Conservation (phyloP, 441 rosid genomes). For the Populus hybrid region DNA sequence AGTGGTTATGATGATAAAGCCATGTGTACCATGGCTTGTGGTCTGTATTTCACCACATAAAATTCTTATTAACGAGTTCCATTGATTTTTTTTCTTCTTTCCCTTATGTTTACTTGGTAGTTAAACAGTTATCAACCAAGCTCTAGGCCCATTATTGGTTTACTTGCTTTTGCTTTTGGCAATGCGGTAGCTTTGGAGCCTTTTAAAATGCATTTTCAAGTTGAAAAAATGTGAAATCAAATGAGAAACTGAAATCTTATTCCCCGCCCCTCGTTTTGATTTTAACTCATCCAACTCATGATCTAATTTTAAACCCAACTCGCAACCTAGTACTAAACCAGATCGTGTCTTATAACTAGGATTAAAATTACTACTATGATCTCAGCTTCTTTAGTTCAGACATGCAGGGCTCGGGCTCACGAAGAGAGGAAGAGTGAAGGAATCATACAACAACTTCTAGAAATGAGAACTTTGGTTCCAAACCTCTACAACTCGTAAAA, state of each 20-base stretch:
- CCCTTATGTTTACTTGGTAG: neutral
- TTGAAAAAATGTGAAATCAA: neutral
- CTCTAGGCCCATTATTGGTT: neutral
- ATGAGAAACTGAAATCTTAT: no score
- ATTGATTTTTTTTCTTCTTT: neutral
- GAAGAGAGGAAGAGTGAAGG: neutral
- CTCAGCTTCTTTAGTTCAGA: neutral
- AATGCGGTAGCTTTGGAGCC: no score
- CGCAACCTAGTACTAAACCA: neutral
- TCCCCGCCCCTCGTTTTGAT: no score
- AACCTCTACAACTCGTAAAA: neutral
- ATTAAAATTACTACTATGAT: no score
- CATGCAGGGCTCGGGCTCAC: neutral
- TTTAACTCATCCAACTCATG: no score
- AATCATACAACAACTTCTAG: neutral
- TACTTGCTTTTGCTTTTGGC: neutral
- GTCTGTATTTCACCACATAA: slow-evolving; percentile 9
- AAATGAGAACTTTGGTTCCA: no score
- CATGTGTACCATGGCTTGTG: slow-evolving; percentile 16
- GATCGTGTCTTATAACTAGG: neutral
- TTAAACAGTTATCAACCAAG: neutral
- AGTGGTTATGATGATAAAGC: slow-evolving; percentile 19
- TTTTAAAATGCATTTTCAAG: no score
- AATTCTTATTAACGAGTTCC: neutral
- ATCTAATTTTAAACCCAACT: no score